Conservation (phyloP, 225 moss, liverwort and hornwort genomes). For the Sphagnum tenellum region DNA sequence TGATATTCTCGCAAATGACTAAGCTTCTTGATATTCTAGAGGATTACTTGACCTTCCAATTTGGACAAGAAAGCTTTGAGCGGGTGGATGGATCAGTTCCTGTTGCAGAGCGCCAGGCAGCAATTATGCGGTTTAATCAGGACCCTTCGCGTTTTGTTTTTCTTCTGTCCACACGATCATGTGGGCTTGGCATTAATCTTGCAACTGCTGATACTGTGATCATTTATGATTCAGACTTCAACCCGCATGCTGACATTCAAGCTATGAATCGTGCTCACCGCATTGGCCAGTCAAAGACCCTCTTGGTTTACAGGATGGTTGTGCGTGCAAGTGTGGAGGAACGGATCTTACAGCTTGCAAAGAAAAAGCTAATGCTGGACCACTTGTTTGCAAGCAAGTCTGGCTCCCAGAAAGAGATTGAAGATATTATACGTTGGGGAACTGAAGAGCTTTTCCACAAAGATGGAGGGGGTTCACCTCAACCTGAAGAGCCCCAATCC, state of each 20-base stretch:
- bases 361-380: conserved; percentile 57
- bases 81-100: conserved; percentile 64
- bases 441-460: conserved; percentile 72
- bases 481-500: conserved; percentile 14
- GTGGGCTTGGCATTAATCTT: conserved; percentile 70
- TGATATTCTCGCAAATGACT: conserved; percentile 76
- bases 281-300: conserved; percentile 57
- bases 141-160: conserved; percentile 86
- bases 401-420: conserved; percentile 71
- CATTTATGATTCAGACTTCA: conserved; percentile 80
- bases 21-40: conserved; percentile 73
- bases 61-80: conserved; percentile 63
- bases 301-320: conserved; percentile 70
- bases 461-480: conserved; percentile 6
- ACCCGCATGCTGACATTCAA: conserved; percentile 80
- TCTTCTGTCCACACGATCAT: conserved; percentile 61
- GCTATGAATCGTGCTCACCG: conserved; percentile 76
- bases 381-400: conserved; percentile 51
- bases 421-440: conserved; percentile 80
- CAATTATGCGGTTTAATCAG: conserved; percentile 69
- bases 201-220: conserved; percentile 81
- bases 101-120: conserved; percentile 48
- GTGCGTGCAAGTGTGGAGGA: conserved; percentile 84
- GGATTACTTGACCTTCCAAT: conserved; percentile 65
- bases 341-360: conserved; percentile 69